These are phyloP conservation scores for Xenosphaeropsis pyriputrescens DNA, from an alignment of 2,329 filamentous ascomycete genomes.

Conservation along the genomic window DNA sequence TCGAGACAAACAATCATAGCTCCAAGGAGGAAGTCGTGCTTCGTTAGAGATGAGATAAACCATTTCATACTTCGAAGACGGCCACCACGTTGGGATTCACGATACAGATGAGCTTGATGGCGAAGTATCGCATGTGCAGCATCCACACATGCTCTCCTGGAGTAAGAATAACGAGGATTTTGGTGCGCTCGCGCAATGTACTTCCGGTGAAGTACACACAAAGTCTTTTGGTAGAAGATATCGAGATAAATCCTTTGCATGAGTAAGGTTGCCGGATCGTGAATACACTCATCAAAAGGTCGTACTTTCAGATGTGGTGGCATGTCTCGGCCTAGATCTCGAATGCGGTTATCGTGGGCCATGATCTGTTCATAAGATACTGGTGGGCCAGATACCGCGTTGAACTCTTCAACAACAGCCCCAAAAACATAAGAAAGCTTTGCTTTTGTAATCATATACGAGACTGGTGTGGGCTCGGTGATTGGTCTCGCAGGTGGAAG, in stretches of 20 bases:
- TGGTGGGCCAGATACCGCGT: conserved; percentile 33
- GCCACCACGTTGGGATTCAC: conserved; percentile 59
- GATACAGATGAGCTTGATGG: conserved; percentile 62
- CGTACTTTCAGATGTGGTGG: conserved; percentile 70
- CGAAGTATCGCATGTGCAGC: conserved; percentile 70
- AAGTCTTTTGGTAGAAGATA: conserved; percentile 74
- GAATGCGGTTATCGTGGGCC: conserved; percentile 43
- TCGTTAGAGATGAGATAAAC: conserved; percentile 66
- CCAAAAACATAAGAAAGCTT: conserved; percentile 55
- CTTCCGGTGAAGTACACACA: conserved; percentile 79
- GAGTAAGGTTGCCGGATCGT: conserved; percentile 72
- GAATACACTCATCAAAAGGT: conserved; percentile 55
- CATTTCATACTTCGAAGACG: conserved; percentile 60
- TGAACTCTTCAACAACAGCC: conserved; percentile 53
- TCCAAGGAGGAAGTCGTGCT: conserved; percentile 74
- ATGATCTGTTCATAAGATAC: conserved; percentile 51
- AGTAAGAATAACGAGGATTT: conserved; percentile 72
- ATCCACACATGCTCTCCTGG: conserved; percentile 71
- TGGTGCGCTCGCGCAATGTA: conserved; percentile 67
- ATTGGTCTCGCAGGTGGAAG: conserved; percentile 53
- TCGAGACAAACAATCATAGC: conserved; percentile 77
- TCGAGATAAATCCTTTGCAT: conserved; percentile 77
- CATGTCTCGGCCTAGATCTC: conserved; percentile 48
- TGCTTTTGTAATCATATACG: conserved; percentile 66
- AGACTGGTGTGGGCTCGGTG: conserved; percentile 60